A percentile compares a stretch with the other conserved stretches of the same genome.
These are phyloP conservation scores for Pistacia atlantica DNA, from an alignment of 345 rosid genomes.

Conservation along the genomic window DNA sequence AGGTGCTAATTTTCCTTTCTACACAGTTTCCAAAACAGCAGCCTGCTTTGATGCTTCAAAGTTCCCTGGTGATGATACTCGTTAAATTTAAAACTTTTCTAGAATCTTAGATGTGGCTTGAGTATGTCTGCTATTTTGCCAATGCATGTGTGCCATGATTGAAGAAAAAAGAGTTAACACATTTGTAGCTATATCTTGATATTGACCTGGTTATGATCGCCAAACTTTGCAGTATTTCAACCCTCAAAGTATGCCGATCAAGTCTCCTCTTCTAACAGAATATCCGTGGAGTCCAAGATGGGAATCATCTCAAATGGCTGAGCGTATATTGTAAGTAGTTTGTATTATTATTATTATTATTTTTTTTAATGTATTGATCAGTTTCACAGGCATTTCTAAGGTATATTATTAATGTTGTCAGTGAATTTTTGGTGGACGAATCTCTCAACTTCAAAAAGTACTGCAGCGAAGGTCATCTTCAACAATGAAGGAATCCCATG, in stretches of 20 bases:
- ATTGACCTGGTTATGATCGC: slow-evolving; percentile 3
- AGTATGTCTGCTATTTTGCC: slow-evolving; percentile 3
- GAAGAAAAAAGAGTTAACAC: neutral
- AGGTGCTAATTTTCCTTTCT: slow-evolving; percentile 75
- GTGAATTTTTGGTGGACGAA: slow-evolving; percentile 77
- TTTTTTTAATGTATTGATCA: neutral
- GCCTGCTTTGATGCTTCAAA: slow-evolving; percentile 76
- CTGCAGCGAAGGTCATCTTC: slow-evolving; percentile 72
- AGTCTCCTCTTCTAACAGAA: slow-evolving; percentile 60
- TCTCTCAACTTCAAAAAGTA: slow-evolving; percentile 72
- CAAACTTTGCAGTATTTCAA: slow-evolving; percentile 60
- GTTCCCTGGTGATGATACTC: slow-evolving; percentile 64
- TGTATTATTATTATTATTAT: no score
- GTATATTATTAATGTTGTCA: slow-evolving; percentile 21
- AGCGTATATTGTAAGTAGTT: slow-evolving; percentile 67
- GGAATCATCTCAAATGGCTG: slow-evolving; percentile 82
- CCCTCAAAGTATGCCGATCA: slow-evolving; percentile 52
- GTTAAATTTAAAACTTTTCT: neutral
- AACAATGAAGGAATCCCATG: slow-evolving; percentile 36
- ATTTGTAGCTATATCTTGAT: neutral
- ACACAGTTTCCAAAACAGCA: slow-evolving; percentile 89
- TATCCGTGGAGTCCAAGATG: slow-evolving; percentile 99
- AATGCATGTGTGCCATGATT: neutral
- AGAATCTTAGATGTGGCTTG: neutral
- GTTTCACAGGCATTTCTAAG: neutral